These are phyloP conservation scores for Volutella citrinella DNA, from an alignment of 2,329 filamentous ascomycete genomes.

Conservation along the genomic window DNA sequence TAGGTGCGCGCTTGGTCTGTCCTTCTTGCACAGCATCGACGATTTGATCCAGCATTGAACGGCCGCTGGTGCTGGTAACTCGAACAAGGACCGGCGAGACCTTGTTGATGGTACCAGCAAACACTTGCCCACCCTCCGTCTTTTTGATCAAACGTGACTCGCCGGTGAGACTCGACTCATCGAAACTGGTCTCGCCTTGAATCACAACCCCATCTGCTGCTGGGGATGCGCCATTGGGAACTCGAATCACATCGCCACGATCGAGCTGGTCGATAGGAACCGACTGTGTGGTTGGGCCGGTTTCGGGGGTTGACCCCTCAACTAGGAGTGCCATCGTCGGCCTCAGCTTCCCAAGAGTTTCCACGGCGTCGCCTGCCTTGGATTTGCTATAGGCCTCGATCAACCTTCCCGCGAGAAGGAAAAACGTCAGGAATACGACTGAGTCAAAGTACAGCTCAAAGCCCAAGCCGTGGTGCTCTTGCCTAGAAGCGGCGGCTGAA, in stretches of 20 bases:
- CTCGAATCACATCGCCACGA: slow-evolving; percentile 68
- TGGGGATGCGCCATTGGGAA: slow-evolving; percentile 78
- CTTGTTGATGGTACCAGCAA: slow-evolving; percentile 73
- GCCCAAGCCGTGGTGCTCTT: slow-evolving; percentile 13
- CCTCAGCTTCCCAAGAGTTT: slow-evolving; percentile 72
- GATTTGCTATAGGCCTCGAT: slow-evolving; percentile 91
- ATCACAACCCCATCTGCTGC: slow-evolving; percentile 75
- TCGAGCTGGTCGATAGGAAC: slow-evolving; percentile 69
- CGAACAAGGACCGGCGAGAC: slow-evolving; percentile 58
- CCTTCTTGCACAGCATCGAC: slow-evolving; percentile 75
- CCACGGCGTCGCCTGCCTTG: slow-evolving; percentile 82
- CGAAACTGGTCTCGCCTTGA: slow-evolving; percentile 65
- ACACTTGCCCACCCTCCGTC: slow-evolving; percentile 59
- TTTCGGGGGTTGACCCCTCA: slow-evolving; percentile 36
- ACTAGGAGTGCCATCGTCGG: slow-evolving; percentile 75
- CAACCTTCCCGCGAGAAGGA: slow-evolving; percentile 71
- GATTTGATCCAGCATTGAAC: slow-evolving; percentile 78
- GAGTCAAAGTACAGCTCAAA: slow-evolving; percentile 78
- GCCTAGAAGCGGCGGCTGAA: slow-evolving; percentile 47
- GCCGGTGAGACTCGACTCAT: slow-evolving; percentile 87
- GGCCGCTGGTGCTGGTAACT: slow-evolving; percentile 62
- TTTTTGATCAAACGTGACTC: slow-evolving; percentile 70
- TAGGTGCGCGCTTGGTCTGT: slow-evolving; percentile 70
- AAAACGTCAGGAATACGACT: slow-evolving; percentile 87
- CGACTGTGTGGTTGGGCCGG: slow-evolving; percentile 36